These are phyloP conservation scores for Boletus bicolor DNA, from an alignment of 768 basidiomycete genomes.

Conservation along the genomic window DNA sequence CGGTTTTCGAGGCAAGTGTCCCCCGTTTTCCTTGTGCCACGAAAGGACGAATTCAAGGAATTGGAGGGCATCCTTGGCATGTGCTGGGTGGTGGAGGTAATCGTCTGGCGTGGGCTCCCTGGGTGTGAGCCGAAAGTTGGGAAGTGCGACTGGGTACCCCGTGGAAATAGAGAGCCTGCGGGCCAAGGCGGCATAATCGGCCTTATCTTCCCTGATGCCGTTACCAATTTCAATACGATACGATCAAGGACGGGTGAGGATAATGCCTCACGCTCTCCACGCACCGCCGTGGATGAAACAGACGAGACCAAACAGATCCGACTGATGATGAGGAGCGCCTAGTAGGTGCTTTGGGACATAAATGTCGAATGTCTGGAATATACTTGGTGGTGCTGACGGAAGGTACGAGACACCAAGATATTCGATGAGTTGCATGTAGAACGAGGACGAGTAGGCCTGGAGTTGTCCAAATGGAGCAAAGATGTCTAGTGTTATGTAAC, in stretches of 20 bases:
- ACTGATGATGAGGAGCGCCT: neutral
- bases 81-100: slow-evolving; percentile 61
- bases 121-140: slow-evolving; percentile 76
- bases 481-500: neutral
- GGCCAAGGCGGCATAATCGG: slow-evolving; percentile 53
- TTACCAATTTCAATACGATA: slow-evolving; percentile 3
- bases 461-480: neutral
- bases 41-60: slow-evolving; percentile 57
- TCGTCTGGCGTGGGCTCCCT: slow-evolving; percentile 33
- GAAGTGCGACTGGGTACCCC: slow-evolving; percentile 58
- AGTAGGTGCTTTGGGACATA: slow-evolving; percentile 35
- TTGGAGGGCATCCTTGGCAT: slow-evolving; percentile 60
- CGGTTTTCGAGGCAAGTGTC: slow-evolving; percentile 36
- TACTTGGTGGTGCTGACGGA: slow-evolving; percentile 21
- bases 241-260: neutral
- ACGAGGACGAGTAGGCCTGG: too few relatives aligned
- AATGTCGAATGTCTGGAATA: slow-evolving; percentile 53
- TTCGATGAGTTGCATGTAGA: slow-evolving; percentile 13
- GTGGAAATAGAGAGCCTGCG: slow-evolving; percentile 48
- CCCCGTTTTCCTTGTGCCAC: slow-evolving; percentile 34
- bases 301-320: slow-evolving; percentile 41
- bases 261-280: slow-evolving; percentile 63
- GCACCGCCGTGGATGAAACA: slow-evolving; percentile 84
- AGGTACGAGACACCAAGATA: slow-evolving; percentile 37
- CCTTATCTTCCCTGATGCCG: slow-evolving; percentile 67